Conservation (phyloP, 495 filamentous ascomycete genomes). For the Aspergillus leporis region DNA sequence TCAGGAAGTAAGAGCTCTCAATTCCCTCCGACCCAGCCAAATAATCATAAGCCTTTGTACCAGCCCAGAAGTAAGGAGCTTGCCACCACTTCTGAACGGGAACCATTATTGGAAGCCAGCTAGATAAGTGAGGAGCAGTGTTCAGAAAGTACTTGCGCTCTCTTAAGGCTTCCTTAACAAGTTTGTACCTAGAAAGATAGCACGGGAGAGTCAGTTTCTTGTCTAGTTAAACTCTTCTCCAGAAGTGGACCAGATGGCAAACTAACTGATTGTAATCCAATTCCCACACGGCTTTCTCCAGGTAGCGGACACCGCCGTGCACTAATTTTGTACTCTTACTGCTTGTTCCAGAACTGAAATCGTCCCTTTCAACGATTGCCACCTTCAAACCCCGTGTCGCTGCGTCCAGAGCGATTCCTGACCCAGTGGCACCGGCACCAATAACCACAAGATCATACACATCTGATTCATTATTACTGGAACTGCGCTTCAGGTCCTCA, state of each 20-base stretch:
- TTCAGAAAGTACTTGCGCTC: slow-evolving; percentile 96
- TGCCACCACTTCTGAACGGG: slow-evolving; percentile 97
- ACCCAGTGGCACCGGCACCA: slow-evolving; percentile 89
- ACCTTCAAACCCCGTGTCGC: slow-evolving; percentile 91
- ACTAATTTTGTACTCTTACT: slow-evolving; percentile 98
- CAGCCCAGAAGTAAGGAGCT: slow-evolving; percentile 94
- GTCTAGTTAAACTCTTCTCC: not conserved
- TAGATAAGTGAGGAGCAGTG: slow-evolving; percentile 91
- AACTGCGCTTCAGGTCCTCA: slow-evolving; percentile 46
- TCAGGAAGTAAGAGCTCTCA: slow-evolving; percentile 95
- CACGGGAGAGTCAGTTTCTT: slow-evolving; percentile 8
- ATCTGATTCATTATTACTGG: slow-evolving; percentile 24
- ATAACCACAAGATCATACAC: slow-evolving; percentile 89
- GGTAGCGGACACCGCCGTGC: slow-evolving; percentile 92
- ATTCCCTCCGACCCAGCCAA: slow-evolving; percentile 95
- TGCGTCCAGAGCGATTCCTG: slow-evolving; percentile 92
- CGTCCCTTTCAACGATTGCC: slow-evolving; percentile 90
- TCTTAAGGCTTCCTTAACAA: slow-evolving; percentile 92
- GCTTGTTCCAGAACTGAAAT: slow-evolving; percentile 91
- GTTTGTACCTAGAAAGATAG: slow-evolving; percentile 60
- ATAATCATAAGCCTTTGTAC: slow-evolving; percentile 93
- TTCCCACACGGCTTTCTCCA: slow-evolving; percentile 97
- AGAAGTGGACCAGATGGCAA: slow-evolving; percentile 3
- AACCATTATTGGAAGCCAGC: slow-evolving; percentile 97
- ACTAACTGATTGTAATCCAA: slow-evolving; percentile 86